Base-by-base conservation (phyloP, 805 yeast species). In the Kodamaea restingae region DNA sequence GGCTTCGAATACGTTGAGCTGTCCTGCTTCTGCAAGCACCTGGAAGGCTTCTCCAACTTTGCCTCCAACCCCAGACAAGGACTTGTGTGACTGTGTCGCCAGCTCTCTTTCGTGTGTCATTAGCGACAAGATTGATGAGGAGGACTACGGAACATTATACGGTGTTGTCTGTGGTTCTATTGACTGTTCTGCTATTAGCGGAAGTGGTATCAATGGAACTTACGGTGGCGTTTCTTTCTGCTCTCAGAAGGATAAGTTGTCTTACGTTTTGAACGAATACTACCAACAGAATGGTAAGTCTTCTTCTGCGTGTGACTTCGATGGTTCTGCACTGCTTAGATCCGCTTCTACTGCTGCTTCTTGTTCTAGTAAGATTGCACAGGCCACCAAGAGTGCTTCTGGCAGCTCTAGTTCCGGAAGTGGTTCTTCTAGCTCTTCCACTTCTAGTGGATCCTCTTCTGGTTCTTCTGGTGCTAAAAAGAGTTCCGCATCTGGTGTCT, bases 141-240 rank as follows among this genome's bases (percentile, higher is more conserved):
- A 71, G 3, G 81, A 83, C 52, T 84, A 84, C 58, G 69, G 73
- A 41, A 78, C 71, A 30, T 64, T 84, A 49, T 84, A 71, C 64
- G 60, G 72, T 26, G 62, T 61, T 42, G 71, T 84, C 31, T 84
- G 95, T 65, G 75, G 72, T 47, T 50, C 58, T 26, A 61, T 75
- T 44, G 76, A 73, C 54, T 84, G 95, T 66, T 60, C 62, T 29
- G 87, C 79, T 52, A 81, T 84, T 48, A 56, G 60, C 36, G 74
- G 71, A 30, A 73, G 83, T 58, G 90, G 87, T 66, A 61, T 74
- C 36, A 59, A 68, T 15, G 93, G 91, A 57, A 52, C 55, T 5
- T 84, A 84, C 58, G 93, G 93, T 61, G 71, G 81, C 20, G 78
- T 71, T 65, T 83, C 91, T 12, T 81, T 73, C 80, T 84, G 93